A percentile compares a stretch with the other conserved stretches of the same genome.
Evolutionary conservation across 2,329 filamentous ascomycete genomes (phyloP).

Genomic region (Penicillium sp.): DNA sequence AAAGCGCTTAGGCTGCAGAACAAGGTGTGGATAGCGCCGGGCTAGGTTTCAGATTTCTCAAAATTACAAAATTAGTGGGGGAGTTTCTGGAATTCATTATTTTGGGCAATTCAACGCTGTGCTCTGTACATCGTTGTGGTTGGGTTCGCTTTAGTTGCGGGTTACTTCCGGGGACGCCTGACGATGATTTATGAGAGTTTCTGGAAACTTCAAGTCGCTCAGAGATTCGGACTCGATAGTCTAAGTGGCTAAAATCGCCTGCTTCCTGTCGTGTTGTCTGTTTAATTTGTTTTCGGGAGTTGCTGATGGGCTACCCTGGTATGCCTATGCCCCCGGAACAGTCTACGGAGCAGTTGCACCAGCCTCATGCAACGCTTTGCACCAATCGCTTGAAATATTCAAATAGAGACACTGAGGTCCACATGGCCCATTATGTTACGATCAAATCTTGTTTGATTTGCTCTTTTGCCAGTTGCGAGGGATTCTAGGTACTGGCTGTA

Average conservation of each 20-base stretch:
- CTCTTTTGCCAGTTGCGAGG: neutral
- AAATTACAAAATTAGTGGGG: neutral
- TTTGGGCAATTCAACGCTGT: neutral
- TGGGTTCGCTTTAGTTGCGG: neutral
- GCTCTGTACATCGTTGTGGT: neutral
- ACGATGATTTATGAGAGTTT: neutral
- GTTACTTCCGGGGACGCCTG: neutral
- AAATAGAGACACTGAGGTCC: neutral
- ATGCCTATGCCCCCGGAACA: neutral
- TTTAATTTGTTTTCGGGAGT: neutral
- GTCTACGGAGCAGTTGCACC: neutral
- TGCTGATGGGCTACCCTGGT: neutral
- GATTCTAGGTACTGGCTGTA: neutral
- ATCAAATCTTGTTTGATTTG: neutral
- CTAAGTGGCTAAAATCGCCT: neutral
- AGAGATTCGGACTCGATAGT: neutral
- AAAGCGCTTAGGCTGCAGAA: constrained; percentile 22
- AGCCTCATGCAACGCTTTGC: neutral
- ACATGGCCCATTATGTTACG: neutral
- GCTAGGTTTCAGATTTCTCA: constrained; percentile 13
- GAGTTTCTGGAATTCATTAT: neutral
- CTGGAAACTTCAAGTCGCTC: neutral
- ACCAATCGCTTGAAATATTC: neutral
- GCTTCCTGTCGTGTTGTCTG: neutral
- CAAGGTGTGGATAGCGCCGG: neutral